phyloP scores from a whole-genome alignment of 495 filamentous ascomycete genomes.

The Pseudotulostoma volvatum region DNA sequence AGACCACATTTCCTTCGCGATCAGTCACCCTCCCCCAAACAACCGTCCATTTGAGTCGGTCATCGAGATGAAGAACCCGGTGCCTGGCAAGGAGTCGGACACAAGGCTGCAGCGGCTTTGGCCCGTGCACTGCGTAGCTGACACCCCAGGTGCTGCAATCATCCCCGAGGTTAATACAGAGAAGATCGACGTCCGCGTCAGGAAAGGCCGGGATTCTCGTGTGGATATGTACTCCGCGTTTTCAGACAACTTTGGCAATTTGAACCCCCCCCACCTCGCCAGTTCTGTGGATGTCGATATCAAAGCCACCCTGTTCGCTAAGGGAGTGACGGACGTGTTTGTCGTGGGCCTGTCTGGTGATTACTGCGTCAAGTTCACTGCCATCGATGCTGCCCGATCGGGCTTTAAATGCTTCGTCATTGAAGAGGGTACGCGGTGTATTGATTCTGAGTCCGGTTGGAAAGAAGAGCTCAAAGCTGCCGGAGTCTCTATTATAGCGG shows the following conservation, averaged over 20 bases:
- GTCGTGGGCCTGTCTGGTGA: constrained; percentile 75
- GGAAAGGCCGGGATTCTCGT: constrained; percentile 57
- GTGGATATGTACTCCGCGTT: constrained; percentile 93
- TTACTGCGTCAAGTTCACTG: constrained; percentile 75
- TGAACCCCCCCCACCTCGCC: constrained; percentile 19
- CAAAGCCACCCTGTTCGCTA: constrained; percentile 33
- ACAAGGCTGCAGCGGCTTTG: constrained; percentile 57
- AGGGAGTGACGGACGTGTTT: constrained; percentile 58
- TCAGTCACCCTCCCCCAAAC: constrained; percentile 50
- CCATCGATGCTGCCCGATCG: constrained; percentile 54
- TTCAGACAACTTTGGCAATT: constrained; percentile 50
- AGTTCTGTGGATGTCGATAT: constrained; percentile 43
- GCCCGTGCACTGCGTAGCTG: constrained; percentile 78
- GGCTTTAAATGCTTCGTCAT: constrained; percentile 67
- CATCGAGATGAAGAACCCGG: constrained; percentile 50
- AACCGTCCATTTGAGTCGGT: constrained; percentile 50
- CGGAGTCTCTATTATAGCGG: constrained; percentile 36
- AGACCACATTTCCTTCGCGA: constrained; percentile 79
- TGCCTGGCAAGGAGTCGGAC: constrained; percentile 38
- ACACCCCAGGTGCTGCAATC: constrained; percentile 54
- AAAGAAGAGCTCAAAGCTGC: constrained; percentile 37
- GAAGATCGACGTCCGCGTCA: constrained; percentile 45
- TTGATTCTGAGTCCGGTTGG: constrained; percentile 43
- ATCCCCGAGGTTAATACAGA: constrained; percentile 51
- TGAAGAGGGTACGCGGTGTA: constrained; percentile 58